phyloP scores from a whole-genome alignment of 2,329 filamentous ascomycete genomes.

The Pseudogymnoascus sp. region DNA sequence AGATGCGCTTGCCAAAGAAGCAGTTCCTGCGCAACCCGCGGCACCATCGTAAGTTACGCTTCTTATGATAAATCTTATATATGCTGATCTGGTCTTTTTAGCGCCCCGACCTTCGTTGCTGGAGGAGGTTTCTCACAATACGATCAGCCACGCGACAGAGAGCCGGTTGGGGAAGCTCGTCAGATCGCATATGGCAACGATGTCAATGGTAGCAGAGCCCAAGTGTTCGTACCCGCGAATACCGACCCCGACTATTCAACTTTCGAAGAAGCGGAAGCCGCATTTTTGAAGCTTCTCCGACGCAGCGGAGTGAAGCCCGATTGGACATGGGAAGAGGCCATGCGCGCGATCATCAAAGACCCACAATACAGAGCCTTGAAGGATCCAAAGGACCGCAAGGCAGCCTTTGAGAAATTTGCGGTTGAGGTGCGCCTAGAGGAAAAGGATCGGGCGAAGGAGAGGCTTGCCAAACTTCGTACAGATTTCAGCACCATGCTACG shows the following conservation, averaged over 20 bases:
- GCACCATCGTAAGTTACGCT: constrained; percentile 32
- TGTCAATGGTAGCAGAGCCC: constrained; percentile 37
- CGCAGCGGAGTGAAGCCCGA: constrained; percentile 80
- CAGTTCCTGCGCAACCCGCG: constrained; percentile 32
- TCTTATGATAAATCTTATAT: background rate
- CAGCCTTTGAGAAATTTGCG: constrained; percentile 91
- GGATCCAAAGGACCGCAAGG: constrained; percentile 81
- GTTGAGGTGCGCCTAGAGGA: constrained; percentile 84
- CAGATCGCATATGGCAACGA: constrained; percentile 51
- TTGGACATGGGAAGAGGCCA: constrained; percentile 86
- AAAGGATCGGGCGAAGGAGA: constrained; percentile 88
- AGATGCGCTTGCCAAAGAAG: constrained; percentile 56
- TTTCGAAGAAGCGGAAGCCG: constrained; percentile 81
- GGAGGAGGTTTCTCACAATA: constrained; percentile 31
- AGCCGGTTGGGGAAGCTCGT: constrained; percentile 43
- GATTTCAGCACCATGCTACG: constrained; percentile 96
- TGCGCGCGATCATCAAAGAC: constrained; percentile 80
- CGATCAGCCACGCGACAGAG: constrained; percentile 29
- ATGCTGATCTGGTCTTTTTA: constrained; percentile 13
- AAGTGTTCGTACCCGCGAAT: constrained; percentile 52
- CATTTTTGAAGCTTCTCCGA: constrained; percentile 83
- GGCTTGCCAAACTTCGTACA: constrained; percentile 79
- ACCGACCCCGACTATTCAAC: constrained; percentile 72
- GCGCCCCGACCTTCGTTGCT: constrained; percentile 34
- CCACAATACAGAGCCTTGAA: constrained; percentile 88